Evolutionary conservation across 116 monocot species (phyloP).

Genomic region (Thalassia testudinum): DNA sequence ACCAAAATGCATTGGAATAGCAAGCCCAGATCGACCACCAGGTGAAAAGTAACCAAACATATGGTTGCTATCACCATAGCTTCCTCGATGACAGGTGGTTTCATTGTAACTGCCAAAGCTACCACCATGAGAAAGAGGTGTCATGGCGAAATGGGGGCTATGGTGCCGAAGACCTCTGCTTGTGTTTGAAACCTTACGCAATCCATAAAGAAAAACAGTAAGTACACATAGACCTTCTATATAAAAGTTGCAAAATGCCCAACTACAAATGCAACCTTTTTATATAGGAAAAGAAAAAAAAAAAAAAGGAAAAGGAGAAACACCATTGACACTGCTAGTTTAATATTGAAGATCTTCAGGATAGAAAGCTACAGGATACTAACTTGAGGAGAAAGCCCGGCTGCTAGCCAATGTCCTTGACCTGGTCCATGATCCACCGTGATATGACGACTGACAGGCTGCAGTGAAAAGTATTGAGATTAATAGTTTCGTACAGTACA

Average conservation of each 20-base stretch:
- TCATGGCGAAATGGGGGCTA: constrained; percentile 46
- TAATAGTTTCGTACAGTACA: too few relatives aligned
- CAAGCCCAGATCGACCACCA: constrained; percentile 44
- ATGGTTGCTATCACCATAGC: constrained; percentile 55
- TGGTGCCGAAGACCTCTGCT: constrained; percentile 30
- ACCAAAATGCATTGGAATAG: constrained; percentile 52
- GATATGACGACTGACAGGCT: constrained; percentile 59
- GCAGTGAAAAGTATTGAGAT: constrained; percentile 21
- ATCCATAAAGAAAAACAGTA: background rate
- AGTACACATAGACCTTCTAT: background rate
- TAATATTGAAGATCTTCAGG: too few relatives aligned
- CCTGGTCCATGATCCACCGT: constrained; percentile 78
- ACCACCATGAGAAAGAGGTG: constrained; percentile 44
- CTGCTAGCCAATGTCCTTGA: constrained; percentile 74
- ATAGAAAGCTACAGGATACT: background rate
- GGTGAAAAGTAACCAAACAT: constrained; percentile 42
- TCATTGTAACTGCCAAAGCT: constrained; percentile 41
- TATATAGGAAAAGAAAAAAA: too few relatives aligned
- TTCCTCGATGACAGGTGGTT: constrained; percentile 41
- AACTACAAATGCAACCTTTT: too few relatives aligned
- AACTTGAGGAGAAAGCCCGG: constrained; percentile 97
- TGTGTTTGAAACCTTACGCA: constrained; percentile 39
- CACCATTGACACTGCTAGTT: too few relatives aligned
- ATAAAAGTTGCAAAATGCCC: background rate
- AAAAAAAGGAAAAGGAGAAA: too few relatives aligned